Base-by-base conservation (phyloP, 352 stramenopile genomes). In the Phytophthora megakarya region DNA sequence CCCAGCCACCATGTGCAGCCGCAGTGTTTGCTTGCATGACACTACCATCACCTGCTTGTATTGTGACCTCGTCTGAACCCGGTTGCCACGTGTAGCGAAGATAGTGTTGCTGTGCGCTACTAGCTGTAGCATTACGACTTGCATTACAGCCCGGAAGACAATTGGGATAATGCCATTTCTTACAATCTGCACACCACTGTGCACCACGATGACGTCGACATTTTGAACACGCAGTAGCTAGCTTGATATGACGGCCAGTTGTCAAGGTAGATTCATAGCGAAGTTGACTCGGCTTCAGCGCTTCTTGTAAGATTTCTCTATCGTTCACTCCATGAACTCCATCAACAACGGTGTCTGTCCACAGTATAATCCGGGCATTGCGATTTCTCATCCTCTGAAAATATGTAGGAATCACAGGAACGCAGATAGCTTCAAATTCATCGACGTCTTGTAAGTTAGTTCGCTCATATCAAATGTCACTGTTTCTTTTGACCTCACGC, bases 391-490 rank as follows among this genome's bases (percentile, higher is more conserved):
- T n/a, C n/a, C n/a, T n/a, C n/a, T 38, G 38, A 10, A 50, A 21
- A 7, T 50, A 59, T 5, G 51, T 43, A 22, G 39, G 51, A 15
- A 13, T 50, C 8, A 61, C 30, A 18, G 39, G 38, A 0, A 60
- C 28, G 13, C 51, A 51, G 3, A 51, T 26, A 0, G 23, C 50
- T 18, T 58, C 50, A 18, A 40, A 58, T 40, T 61, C 52, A 13
- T 33, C 19, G 7, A 12, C 12, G 1, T 38, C n/a, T 5, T 3
- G 7, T n/a, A 3, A 7, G 13, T 46, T 7, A 8, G 33, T 57
- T 1, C 33, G 49, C 28, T 51, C 15, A 39, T 61, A 61, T 40
- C 52, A 61, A 12, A 61, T 51, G 37, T 61, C 52, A 25, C 52
- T 61, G 11, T 30, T 30, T 9, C 40, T 4, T 21, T n/a, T 26